Conservation (phyloP, 2,329 filamentous ascomycete genomes). For the Alternaria longipes region DNA sequence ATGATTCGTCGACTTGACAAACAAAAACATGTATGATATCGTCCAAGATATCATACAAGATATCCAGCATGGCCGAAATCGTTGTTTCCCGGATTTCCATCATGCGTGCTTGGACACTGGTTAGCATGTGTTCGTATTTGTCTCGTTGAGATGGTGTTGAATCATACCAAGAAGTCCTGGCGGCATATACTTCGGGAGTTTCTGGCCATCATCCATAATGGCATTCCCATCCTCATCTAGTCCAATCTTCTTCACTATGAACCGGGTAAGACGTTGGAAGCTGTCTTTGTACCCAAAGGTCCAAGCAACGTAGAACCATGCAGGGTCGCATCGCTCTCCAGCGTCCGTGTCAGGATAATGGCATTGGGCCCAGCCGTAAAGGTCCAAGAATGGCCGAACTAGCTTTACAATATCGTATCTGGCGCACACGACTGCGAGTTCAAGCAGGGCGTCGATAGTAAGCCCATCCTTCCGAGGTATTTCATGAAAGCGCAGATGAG, state of each 20-base stretch:
- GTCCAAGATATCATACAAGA: constrained; percentile 11
- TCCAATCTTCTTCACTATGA: constrained; percentile 13
- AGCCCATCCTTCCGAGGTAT: constrained; percentile 21
- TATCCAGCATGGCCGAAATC: constrained; percentile 10
- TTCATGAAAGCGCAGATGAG: constrained; percentile 18
- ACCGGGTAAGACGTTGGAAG: constrained; percentile 15
- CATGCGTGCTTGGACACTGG: constrained; percentile 7
- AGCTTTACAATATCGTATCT: constrained; percentile 39
- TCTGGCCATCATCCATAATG: constrained; percentile 2
- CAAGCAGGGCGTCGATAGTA: constrained; percentile 27
- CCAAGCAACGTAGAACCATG: constrained; percentile 27
- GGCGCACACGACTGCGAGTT: constrained; percentile 41
- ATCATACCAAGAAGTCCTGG: constrained; percentile 16
- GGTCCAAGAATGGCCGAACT: constrained; percentile 32
- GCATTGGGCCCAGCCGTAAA: constrained; percentile 24
- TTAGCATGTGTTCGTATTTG: neutral
- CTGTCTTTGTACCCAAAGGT: constrained; percentile 29
- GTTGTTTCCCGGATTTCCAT: constrained; percentile 12
- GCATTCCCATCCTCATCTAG: constrained; percentile 7
- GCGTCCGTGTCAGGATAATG: constrained; percentile 13
- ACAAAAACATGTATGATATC: constrained; percentile 14
- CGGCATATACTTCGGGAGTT: constrained; percentile 16
- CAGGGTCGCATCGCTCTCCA: constrained; percentile 7
- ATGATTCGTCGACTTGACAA: constrained; percentile 13
- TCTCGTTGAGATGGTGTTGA: neutral